These are phyloP conservation scores for Gaertneriomyces semiglobifer DNA, from an alignment of 192 early-diverging fungal genomes.

Conservation along the genomic window DNA sequence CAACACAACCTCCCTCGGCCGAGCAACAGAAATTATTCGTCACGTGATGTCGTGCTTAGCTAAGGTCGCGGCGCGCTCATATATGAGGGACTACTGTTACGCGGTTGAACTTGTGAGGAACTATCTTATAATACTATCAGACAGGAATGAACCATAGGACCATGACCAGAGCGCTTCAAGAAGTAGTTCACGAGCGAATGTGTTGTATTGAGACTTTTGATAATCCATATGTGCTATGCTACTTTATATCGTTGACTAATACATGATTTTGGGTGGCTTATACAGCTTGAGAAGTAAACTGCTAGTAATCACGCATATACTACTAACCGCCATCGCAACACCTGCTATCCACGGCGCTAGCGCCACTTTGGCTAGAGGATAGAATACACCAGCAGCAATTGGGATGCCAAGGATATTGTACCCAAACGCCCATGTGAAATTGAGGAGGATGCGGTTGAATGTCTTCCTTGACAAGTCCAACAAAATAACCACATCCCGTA, in stretches of 20 bases:
- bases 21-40: too few species aligned
- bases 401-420: conserved; percentile 89
- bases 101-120: too few species aligned
- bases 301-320: conserved; percentile 78
- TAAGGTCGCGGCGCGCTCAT: too few species aligned
- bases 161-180: too few species aligned
- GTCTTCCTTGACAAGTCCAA: conserved; percentile 71
- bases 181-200: too few species aligned
- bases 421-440: conserved; percentile 85
- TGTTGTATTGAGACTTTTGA: too few species aligned
- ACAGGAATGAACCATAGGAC: too few species aligned
- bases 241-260: neutral
- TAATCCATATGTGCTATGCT: too few species aligned
- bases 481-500: conserved; percentile 75
- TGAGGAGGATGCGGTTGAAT: conserved; percentile 75
- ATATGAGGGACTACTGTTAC: too few species aligned
- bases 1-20: too few species aligned
- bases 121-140: too few species aligned
- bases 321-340: conserved; percentile 83
- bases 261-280: conserved; percentile 25
- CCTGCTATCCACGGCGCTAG: conserved; percentile 81
- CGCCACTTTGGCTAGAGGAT: conserved; percentile 41
- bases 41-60: too few species aligned
- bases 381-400: conserved; percentile 81
- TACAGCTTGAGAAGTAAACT: conserved; percentile 69